Evolutionary conservation across 352 stramenopile species (phyloP).

Genomic region (Thalassiosira mediterranea): DNA sequence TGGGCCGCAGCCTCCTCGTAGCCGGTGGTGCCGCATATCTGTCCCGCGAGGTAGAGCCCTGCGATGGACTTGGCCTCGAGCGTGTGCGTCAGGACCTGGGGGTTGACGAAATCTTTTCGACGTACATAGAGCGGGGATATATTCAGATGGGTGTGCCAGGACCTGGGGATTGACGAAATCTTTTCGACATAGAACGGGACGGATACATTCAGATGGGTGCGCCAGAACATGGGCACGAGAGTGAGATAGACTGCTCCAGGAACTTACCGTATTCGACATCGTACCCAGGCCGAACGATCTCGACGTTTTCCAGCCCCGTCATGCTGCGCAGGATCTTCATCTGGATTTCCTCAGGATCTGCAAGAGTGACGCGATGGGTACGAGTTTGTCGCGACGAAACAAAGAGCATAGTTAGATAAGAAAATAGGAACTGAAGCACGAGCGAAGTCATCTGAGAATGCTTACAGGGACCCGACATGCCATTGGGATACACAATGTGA

Average conservation of each 20-base stretch:
- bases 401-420: no score
- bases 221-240: constrained; percentile 90
- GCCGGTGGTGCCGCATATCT: constrained; percentile 99
- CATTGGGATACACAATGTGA: constrained; percentile 97
- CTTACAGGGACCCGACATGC: constrained; percentile 87
- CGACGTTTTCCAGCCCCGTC: constrained; percentile 92
- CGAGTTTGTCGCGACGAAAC: no score
- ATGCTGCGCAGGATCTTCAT: constrained; percentile 93
- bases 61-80: constrained; percentile 93
- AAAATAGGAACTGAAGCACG: no score
- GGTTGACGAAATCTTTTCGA: constrained; percentile 96
- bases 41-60: constrained; percentile 94
- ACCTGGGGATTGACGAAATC: constrained; percentile 96
- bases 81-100: constrained; percentile 90
- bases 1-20: constrained; percentile 99
- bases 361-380: no score
- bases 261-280: constrained; percentile 95
- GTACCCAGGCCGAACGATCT: constrained; percentile 95
- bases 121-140: no score
- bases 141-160: constrained; percentile 92
- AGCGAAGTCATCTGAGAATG: no score
- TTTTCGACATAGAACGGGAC: no score
- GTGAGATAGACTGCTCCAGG: no score
- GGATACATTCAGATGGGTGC: constrained; percentile 93
- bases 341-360: constrained; percentile 93